These are phyloP conservation scores for Aspergillus uvarum DNA, from an alignment of 2,329 filamentous ascomycete genomes.

Conservation along the genomic window DNA sequence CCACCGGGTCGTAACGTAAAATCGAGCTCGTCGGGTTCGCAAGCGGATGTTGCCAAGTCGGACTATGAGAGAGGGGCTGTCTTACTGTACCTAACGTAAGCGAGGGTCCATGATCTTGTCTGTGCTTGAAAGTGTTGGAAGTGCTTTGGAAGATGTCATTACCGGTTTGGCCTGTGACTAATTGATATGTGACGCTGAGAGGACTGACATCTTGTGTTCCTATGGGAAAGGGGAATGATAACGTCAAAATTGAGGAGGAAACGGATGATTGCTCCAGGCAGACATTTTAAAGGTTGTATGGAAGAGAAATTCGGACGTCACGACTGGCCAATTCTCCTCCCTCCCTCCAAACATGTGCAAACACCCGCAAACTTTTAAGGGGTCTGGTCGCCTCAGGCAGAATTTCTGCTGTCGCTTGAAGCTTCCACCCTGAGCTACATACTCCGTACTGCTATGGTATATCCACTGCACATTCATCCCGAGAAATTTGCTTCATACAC, in stretches of 20 bases:
- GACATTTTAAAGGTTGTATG: not conserved
- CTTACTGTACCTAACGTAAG: not conserved
- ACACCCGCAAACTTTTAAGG: not conserved
- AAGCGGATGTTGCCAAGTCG: conserved; percentile 15
- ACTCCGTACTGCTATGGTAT: not conserved
- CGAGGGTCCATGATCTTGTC: not conserved
- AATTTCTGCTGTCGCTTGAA: not conserved
- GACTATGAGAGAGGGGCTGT: conserved; percentile 1
- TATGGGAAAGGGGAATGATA: not conserved
- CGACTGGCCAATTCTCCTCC: not conserved
- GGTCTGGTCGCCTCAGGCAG: not conserved
- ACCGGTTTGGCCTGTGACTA: too few relatives aligned
- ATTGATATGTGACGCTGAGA: too few relatives aligned
- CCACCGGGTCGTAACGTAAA: conserved; percentile 9
- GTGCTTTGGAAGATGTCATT: too few relatives aligned
- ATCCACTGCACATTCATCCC: not conserved
- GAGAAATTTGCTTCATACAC: not conserved
- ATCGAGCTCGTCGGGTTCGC: not conserved
- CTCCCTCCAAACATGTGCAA: not conserved
- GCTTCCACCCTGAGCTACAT: too few relatives aligned
- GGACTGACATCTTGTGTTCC: too few relatives aligned
- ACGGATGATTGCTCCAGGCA: not conserved
- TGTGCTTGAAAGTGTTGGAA: not conserved
- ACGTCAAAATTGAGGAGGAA: not conserved
- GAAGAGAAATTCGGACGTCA: not conserved